A percentile compares a stretch with the other conserved stretches of the same genome.
phyloP scores from a whole-genome alignment of 2,329 filamentous ascomycete genomes.

The Teratosphaeria destructans region DNA sequence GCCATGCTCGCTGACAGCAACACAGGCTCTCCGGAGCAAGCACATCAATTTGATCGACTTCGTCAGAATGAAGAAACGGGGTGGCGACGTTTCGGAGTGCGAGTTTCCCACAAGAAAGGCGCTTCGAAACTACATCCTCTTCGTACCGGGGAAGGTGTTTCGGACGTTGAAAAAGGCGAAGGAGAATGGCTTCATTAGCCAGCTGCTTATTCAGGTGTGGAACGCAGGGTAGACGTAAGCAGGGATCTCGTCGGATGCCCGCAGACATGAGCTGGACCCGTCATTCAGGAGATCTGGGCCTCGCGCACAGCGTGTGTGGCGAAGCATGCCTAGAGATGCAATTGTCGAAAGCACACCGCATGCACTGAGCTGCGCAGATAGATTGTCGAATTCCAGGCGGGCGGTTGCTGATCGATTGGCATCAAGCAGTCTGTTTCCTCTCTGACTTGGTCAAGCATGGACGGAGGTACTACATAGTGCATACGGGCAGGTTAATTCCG shows the following conservation, averaged over 20 bases:
- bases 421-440: too few relatives aligned
- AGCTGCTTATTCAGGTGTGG: conserved; percentile 7
- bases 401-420: too few relatives aligned
- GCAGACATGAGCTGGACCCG: too few relatives aligned
- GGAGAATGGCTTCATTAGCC: conserved; percentile 7
- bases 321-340: too few relatives aligned
- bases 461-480: too few relatives aligned
- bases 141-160: conserved; percentile 6
- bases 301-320: too few relatives aligned
- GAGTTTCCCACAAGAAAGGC: conserved; percentile 3
- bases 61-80: conserved; percentile 5
- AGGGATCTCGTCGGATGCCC: not conserved
- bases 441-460: too few relatives aligned
- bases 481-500: too few relatives aligned
- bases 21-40: conserved; percentile 7
- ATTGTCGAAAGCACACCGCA: too few relatives aligned
- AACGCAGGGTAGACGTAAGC: not conserved
- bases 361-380: too few relatives aligned
- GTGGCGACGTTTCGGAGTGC: not conserved
- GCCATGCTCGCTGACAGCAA: not conserved
- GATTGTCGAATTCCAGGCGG: too few relatives aligned
- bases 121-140: conserved; percentile 9
- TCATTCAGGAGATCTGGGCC: too few relatives aligned
- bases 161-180: conserved; percentile 12
- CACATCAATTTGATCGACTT: conserved; percentile 14